Percentiles rank a stretch among this genome's conserved stretches.
phyloP scores from a whole-genome alignment of 768 basidiomycete species.

The Sporobolomyces pararoseus region DNA sequence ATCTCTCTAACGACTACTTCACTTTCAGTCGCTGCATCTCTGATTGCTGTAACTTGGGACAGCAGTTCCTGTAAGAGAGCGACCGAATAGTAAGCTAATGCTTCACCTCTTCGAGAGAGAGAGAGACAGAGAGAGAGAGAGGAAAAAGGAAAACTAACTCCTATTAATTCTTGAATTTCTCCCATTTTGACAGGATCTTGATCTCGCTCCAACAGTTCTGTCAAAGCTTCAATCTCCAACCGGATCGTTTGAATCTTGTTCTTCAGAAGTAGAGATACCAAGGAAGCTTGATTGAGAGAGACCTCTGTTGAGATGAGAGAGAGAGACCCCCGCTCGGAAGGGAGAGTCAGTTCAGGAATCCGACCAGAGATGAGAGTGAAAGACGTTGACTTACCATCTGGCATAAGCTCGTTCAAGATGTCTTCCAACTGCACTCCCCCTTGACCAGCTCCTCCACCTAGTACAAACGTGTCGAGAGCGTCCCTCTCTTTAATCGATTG shows the following conservation, averaged over 20 bases:
- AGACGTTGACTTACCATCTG: conserved; percentile 39
- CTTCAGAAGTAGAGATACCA: conserved; percentile 64
- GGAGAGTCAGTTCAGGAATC: background rate
- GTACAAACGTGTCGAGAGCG: conserved; percentile 39
- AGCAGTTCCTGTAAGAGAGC: conserved; percentile 72
- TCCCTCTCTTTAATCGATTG: conserved; percentile 18
- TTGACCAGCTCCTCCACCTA: conserved; percentile 8
- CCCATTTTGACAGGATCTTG: conserved; percentile 88
- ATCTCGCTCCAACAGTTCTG: conserved; percentile 64
- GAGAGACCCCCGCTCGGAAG: background rate
- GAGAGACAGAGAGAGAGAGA: background rate
- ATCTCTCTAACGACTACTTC: conserved; percentile 93
- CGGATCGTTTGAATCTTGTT: conserved; percentile 68
- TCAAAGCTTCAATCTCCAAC: conserved; percentile 66
- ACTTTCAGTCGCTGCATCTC: conserved; percentile 93
- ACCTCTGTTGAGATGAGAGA: conserved; percentile 70
- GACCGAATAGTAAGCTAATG: too few species aligned
- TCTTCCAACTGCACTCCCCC: conserved; percentile 34
- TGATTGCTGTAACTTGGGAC: conserved; percentile 89
- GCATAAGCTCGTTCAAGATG: conserved; percentile 39
- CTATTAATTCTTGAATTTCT: conserved; percentile 91
- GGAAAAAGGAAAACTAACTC: conserved; percentile 55
- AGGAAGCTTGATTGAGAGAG: conserved; percentile 67
- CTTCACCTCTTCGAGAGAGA: background rate
- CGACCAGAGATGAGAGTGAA: background rate